These are phyloP conservation scores for Nannizzia gypsea DNA, from an alignment of 2,329 filamentous ascomycete genomes.

Conservation along the genomic window DNA sequence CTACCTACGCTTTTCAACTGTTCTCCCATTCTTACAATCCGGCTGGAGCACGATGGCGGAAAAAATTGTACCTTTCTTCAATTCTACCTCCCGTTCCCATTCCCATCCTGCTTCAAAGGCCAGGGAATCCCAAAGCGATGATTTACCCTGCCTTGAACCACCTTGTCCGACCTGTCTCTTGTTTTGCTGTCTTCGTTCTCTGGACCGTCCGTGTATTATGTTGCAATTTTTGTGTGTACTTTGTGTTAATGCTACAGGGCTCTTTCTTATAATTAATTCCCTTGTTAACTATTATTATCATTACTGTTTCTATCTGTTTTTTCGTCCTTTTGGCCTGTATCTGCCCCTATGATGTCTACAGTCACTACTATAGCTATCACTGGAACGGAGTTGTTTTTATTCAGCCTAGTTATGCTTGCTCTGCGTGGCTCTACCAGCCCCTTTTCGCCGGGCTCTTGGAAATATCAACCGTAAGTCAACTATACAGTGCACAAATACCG, in stretches of 20 bases:
- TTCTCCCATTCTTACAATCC: not conserved
- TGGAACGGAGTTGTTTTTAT: no score
- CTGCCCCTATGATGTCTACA: not conserved
- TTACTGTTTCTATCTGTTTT: not conserved
- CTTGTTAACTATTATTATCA: not conserved
- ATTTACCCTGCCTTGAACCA: not conserved
- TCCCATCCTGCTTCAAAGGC: not conserved
- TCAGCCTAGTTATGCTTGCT: no score
- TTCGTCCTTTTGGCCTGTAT: not conserved
- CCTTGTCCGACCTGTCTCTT: constrained; percentile 8
- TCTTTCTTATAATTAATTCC: not conserved
- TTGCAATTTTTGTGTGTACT: not conserved
- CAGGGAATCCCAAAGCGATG: not conserved
- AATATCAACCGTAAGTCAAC: no score
- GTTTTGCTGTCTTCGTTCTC: not conserved
- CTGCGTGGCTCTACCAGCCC: not conserved
- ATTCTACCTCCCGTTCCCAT: not conserved
- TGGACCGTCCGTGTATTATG: constrained; percentile 1
- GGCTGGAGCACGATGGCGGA: not conserved
- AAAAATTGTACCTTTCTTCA: not conserved
- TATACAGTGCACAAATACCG: no score
- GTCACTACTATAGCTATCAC: not conserved
- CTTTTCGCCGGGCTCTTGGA: not conserved
- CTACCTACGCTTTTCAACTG: not conserved
- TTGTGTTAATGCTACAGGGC: constrained; percentile 1